These are phyloP conservation scores for Chloromonas sp. DNA, from an alignment of 163 green algal species.

Conservation along the genomic window DNA sequence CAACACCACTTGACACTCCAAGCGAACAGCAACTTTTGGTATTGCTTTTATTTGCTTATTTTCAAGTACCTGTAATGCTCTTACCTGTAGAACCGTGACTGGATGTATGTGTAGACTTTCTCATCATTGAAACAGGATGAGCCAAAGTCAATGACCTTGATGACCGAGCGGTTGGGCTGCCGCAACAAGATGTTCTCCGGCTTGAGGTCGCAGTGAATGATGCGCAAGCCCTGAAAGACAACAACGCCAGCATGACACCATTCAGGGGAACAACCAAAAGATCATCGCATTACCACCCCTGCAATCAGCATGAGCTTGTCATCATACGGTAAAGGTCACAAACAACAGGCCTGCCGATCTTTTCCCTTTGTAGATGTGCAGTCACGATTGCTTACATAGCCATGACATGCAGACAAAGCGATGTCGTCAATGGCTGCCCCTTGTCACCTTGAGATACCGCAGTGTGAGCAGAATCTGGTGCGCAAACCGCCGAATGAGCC, in stretches of 20 bases:
- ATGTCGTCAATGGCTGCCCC: not conserved
- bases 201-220: slow-evolving; percentile 94
- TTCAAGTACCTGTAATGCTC: no score
- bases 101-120: slow-evolving; percentile 87
- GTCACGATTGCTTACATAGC: no score
- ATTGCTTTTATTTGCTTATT: no score
- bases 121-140: slow-evolving; percentile 74
- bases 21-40: no score
- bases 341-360: no score
- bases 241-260: not conserved
- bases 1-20: no score
- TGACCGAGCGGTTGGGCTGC: slow-evolving; percentile 50
- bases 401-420: no score
- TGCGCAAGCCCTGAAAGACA: slow-evolving; percentile 24
- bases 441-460: slow-evolving; percentile 30
- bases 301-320: no score
- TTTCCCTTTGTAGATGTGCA: no score
- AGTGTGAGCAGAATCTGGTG: slow-evolving; percentile 53
- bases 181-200: slow-evolving; percentile 89
- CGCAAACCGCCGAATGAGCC: slow-evolving; percentile 68
- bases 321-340: no score
- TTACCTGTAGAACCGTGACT: slow-evolving; percentile 65
- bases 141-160: slow-evolving; percentile 93
- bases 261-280: no score
- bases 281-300: no score